Percentiles rank a stretch among this genome's conserved stretches.
phyloP scores from a whole-genome alignment of 2,329 filamentous ascomycete genomes.

The Fonsecaea pedrosoi region DNA sequence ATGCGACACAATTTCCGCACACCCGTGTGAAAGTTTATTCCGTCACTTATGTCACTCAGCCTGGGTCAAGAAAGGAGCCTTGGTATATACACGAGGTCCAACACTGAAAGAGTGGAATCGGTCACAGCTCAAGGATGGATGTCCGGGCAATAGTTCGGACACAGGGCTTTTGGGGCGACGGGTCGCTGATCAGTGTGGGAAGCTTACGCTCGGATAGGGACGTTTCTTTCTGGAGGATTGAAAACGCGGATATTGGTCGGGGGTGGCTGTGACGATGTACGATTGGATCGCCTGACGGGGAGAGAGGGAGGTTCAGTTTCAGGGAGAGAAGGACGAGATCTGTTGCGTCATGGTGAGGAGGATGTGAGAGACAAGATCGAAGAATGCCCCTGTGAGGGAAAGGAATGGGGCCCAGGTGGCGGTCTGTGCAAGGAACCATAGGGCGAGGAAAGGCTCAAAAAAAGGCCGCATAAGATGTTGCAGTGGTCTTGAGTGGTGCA shows the following conservation, averaged over 20 bases:
- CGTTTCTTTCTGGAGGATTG: slow-evolving; percentile 14
- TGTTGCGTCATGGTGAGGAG: slow-evolving; percentile 20
- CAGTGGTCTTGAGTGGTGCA: not conserved
- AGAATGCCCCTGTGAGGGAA: not conserved
- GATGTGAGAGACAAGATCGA: slow-evolving; percentile 4
- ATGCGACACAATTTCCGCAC: slow-evolving; percentile 17
- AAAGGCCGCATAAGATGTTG: slow-evolving; percentile 1
- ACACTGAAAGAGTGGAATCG: not conserved
- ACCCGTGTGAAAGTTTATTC: slow-evolving; percentile 15
- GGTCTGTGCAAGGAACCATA: not conserved
- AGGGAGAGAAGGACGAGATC: slow-evolving; percentile 4
- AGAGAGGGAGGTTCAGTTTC: not conserved
- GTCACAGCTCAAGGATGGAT: slow-evolving; percentile 5
- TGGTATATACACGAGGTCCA: slow-evolving; percentile 19
- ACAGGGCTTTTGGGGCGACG: slow-evolving; percentile 13
- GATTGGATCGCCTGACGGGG: slow-evolving; percentile 15
- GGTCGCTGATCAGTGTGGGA: not conserved
- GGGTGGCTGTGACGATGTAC: slow-evolving; percentile 10
- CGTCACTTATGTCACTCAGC: slow-evolving; percentile 13
- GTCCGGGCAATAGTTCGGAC: slow-evolving; percentile 29
- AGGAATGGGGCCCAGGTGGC: not conserved
- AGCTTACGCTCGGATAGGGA: slow-evolving; percentile 17
- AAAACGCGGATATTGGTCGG: slow-evolving; percentile 18
- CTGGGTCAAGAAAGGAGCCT: not conserved
- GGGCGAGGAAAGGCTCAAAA: not conserved